Base-by-base conservation (phyloP, 2,329 filamentous ascomycete species). In the Didymella lethalis region DNA sequence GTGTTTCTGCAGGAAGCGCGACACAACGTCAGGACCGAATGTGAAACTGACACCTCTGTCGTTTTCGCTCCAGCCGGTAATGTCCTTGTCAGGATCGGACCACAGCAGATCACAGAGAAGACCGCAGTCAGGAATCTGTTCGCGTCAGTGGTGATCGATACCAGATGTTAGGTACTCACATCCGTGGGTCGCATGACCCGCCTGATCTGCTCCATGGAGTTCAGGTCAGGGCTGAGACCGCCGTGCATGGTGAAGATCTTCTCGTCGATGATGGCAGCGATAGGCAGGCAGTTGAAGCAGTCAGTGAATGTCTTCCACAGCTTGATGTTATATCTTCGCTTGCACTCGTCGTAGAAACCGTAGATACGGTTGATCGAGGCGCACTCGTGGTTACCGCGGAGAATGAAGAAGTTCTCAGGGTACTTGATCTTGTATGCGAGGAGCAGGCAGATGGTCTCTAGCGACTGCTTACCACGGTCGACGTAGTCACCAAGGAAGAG, bases 181-280 rank as follows among this genome's bases (percentile, higher is more conserved):
- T 99, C 95, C 72, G 95, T 99, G 62, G 95, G 95, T 74, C 95
- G 90, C 93, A 98, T 98, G 70, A 99, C 94, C 71, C 94, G 91
- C 78, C 95, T 92, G 73, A 99, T 99, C 84, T 99, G 94, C 84
- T 99, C 95, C 95, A 99, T 99, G 32, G 93, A 97, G 86, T 98
- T 97, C 67, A 99, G 85, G 78, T 97, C 95, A 44, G 95, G 95
- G 80, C 93, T 97, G 74, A 99, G 83, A 75, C 95, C 95, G 77
- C 95, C 95, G 82, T 99, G 95, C 94, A 99, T 97, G 76, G 93
- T 97, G 84, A 99, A 98, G 77, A 99, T 99, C 90, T 98, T 99
- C 85, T 97, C 95, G 76, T 97, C 94, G 72, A 99, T 97, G 81
- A 99, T 99, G 69, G 95, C 94, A 58, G 94, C 95, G 79, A 99